phyloP scores from a whole-genome alignment of 129 eudicot species.

The Heracleum sosnowskyi region DNA sequence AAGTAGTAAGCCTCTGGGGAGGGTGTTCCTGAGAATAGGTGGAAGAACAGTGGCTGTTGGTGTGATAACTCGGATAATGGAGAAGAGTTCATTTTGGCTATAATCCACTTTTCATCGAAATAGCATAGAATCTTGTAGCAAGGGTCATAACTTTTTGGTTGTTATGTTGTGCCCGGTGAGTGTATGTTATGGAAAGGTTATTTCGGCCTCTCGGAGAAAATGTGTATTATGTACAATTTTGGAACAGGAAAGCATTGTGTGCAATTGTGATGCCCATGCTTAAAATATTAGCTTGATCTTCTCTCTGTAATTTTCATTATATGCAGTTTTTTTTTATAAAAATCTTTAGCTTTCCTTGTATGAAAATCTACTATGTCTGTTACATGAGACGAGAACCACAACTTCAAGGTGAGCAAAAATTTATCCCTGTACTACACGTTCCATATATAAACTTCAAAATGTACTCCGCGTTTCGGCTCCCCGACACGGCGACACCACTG shows the following conservation, averaged over 20 bases:
- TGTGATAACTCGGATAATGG: slow-evolving; percentile 52
- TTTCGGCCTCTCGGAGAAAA: not conserved
- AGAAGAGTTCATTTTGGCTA: slow-evolving; percentile 4
- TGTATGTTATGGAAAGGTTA: not conserved
- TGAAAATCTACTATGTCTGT: too few relatives aligned
- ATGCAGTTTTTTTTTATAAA: not conserved
- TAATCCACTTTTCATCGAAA: not conserved
- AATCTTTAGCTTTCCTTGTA: too few relatives aligned
- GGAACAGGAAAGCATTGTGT: not conserved
- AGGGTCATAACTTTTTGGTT: not conserved
- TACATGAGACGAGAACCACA: too few relatives aligned
- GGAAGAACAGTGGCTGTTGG: slow-evolving; percentile 95
- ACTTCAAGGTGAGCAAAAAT: too few relatives aligned
- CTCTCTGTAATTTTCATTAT: not conserved
- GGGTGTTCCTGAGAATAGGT: slow-evolving; percentile 69
- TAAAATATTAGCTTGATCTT: not conserved
- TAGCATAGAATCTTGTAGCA: not conserved
- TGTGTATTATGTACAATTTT: not conserved
- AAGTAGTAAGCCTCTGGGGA: slow-evolving; percentile 67
- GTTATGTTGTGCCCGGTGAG: slow-evolving; percentile 2
- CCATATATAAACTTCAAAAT: too few relatives aligned
- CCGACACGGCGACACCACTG: too few relatives aligned
- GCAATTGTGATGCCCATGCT: not conserved
- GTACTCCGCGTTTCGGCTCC: too few relatives aligned
- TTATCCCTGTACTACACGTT: too few relatives aligned